Evolutionary conservation across 2,329 filamentous ascomycete species (phyloP), one percentile per base, ranked within the genome.

Genomic region (Trichoderma sp.): DNA sequence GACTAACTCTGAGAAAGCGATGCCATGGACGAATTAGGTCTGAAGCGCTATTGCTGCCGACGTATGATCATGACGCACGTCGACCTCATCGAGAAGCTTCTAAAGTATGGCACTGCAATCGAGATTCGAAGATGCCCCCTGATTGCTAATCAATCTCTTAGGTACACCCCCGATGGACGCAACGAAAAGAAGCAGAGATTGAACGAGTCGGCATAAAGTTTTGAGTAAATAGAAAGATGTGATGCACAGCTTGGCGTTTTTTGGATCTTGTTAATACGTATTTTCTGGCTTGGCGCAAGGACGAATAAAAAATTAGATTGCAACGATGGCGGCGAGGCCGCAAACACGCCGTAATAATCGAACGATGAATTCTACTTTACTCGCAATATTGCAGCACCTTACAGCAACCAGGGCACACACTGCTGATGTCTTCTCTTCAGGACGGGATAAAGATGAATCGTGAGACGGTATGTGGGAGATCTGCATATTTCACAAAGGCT

Each of bases 51-150:
- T 85, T 99, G 96, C 87, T 99, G 96, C 84, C 92, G 96, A 75
- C 91, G 96, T 77, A 99, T 99, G 96, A 90, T 99, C 81, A 97
- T 99, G 92, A 99, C 96, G 70, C 96, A 99, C 82, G 96, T 99
- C 76, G 96, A 99, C 80, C 86, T 99, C 71, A 97, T 99, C 75
- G 96, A 99, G 86, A 99, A 99, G 83, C 89, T 99, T 61, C 89
- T 99, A 73, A 93, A 95, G 92, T 97, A 90, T 75, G 87, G 24
- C 43, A 28, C 51, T 34, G 39, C 49, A 21, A 28, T 39, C 28
- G n/a, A 18, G 14, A 46, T 32, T 5, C 10, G 30, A 21, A 39
- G 21, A 51, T 39, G 4, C 43, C 59, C 59, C 68, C 54, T 70
- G 59, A 65, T n/a, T 13, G 46, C 66, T 46, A 66, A 69, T 59